These are phyloP conservation scores for Phytophthora macrochlamydospora DNA, from an alignment of 352 stramenopile species.

Conservation along the genomic window DNA sequence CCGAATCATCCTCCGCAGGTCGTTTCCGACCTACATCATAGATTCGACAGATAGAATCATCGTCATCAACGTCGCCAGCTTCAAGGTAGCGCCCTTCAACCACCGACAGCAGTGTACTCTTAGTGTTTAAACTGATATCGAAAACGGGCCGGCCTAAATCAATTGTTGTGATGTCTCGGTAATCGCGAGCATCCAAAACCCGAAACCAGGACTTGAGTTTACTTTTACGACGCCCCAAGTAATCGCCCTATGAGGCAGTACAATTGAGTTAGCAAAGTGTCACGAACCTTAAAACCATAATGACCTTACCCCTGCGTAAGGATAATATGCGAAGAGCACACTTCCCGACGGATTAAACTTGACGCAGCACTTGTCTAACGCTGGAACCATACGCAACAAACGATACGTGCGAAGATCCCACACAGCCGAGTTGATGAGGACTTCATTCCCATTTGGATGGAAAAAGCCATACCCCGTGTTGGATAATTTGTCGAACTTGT, in stretches of 20 bases:
- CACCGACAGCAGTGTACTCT: conserved; percentile 69
- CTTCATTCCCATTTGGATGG: conserved; percentile 88
- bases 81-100: conserved; percentile 81
- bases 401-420: conserved; percentile 90
- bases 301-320: conserved; percentile 56
- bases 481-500: conserved; percentile 91
- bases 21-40: conserved; percentile 89
- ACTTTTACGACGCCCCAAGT: conserved; percentile 54
- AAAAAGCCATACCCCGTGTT: conserved; percentile 86
- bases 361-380: conserved; percentile 85
- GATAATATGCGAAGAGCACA: conserved; percentile 87
- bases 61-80: conserved; percentile 56
- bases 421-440: conserved; percentile 90
- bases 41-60: conserved; percentile 83
- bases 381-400: conserved; percentile 84
- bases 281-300: not conserved
- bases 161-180: conserved; percentile 85
- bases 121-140: conserved; percentile 67
- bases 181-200: conserved; percentile 81
- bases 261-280: conserved; percentile 7
- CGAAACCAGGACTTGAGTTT: conserved; percentile 88
- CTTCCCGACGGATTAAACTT: conserved; percentile 73
- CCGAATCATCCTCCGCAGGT: conserved; percentile 87
- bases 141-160: conserved; percentile 82
- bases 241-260: conserved; percentile 48